A percentile compares a stretch with the other conserved stretches of the same genome.
These are phyloP conservation scores for Streptanthus diversifolius DNA, from an alignment of 345 rosid genomes.

Conservation along the genomic window DNA sequence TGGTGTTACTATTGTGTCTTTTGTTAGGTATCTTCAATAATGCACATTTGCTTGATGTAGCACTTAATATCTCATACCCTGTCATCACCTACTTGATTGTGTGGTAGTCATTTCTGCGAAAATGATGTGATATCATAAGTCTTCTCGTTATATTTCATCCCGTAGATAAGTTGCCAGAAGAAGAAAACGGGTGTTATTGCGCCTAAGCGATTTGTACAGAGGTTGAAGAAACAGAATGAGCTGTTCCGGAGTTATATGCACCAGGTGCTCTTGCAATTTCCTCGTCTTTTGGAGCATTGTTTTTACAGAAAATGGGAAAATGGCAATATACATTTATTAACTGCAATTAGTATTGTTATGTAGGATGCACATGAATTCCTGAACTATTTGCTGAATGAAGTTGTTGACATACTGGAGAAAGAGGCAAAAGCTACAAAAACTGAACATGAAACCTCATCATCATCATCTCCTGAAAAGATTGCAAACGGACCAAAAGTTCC, in stretches of 20 bases:
- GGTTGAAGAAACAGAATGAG: conserved; percentile 99
- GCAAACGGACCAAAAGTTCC: conserved; percentile 65
- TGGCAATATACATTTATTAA: background rate
- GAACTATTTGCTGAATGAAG: conserved; percentile 95
- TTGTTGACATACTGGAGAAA: conserved; percentile 96
- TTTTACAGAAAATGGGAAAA: background rate
- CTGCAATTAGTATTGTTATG: conserved; percentile 15
- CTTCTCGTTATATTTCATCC: background rate
- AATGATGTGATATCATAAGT: background rate
- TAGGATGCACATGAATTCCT: conserved; percentile 99
- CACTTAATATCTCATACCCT: background rate
- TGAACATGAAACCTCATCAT: conserved; percentile 55
- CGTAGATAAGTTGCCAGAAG: conserved; percentile 94
- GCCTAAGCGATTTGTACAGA: conserved; percentile 94
- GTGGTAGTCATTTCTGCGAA: background rate
- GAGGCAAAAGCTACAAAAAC: conserved; percentile 78
- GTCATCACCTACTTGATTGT: background rate
- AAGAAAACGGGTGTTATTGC: conserved; percentile 99
- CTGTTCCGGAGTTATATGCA: conserved; percentile 99
- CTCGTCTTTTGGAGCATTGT: background rate
- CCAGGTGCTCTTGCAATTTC: conserved; percentile 51
- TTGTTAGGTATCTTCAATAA: background rate
- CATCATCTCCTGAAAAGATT: conserved; percentile 71
- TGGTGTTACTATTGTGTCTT: background rate
- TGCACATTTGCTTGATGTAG: background rate